Evolutionary conservation across 257 asterid genomes (phyloP).

Genomic region (Capsicum chinense): DNA sequence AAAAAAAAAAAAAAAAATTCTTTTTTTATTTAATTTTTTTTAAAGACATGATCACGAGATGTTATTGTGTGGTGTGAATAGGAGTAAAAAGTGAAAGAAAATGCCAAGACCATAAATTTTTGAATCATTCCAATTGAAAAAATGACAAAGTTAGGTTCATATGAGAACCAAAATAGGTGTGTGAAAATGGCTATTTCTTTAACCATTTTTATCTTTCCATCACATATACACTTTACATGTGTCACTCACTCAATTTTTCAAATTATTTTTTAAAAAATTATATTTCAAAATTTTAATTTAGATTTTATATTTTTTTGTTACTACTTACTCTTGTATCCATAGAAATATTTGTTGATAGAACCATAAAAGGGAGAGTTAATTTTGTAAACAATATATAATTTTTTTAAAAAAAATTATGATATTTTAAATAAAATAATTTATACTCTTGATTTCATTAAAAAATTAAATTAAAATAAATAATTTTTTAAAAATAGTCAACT

Average conservation of each 20-base stretch:
- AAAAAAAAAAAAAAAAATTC: no score
- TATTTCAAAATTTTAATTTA: no score
- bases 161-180: not conserved
- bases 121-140: not conserved
- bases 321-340: no score
- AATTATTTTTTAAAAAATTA: not conserved
- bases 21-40: not conserved
- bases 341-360: no score
- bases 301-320: no score
- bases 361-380: no score
- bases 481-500: no score
- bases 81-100: not conserved
- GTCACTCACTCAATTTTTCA: not conserved
- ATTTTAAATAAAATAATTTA: no score
- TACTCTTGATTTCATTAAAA: no score
- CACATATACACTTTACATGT: not conserved
- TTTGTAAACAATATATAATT: no score
- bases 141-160: not conserved
- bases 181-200: not conserved
- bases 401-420: no score
- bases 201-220: not conserved
- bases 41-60: slow-evolving; percentile 31
- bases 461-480: no score
- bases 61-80: not conserved
- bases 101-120: not conserved